phyloP scores from a whole-genome alignment of 2,329 filamentous ascomycete species.

The Chalaropsis thielavioides region DNA sequence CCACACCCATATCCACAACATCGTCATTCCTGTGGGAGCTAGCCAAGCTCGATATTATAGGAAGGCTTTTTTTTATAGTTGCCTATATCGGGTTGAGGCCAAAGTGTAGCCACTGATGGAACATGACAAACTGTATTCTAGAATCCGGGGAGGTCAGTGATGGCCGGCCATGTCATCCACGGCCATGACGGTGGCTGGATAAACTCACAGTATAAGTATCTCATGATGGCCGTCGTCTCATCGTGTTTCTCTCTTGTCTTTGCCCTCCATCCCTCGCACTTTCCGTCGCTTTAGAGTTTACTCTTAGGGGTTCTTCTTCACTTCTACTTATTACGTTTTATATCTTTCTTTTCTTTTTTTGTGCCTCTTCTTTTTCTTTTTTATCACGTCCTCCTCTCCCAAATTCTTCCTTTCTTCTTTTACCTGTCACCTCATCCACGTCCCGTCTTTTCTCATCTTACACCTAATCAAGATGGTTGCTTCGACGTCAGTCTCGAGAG shows the following conservation, averaged over 20 bases:
- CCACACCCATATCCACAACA: too few relatives aligned
- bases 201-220: not conserved
- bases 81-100: not conserved
- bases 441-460: not conserved
- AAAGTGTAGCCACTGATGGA: not conserved
- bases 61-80: too few relatives aligned
- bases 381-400: too few relatives aligned
- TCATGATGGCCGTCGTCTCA: not conserved
- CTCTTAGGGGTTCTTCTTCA: not conserved
- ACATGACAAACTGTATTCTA: not conserved
- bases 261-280: not conserved
- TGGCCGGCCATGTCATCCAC: not conserved
- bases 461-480: conserved; percentile 9
- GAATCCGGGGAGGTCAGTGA: not conserved
- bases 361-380: not conserved
- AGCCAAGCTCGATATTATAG: too few relatives aligned
- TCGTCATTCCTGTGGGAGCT: not conserved
- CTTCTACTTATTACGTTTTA: not conserved
- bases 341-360: not conserved
- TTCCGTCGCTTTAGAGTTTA: not conserved
- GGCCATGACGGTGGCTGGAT: not conserved
- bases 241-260: not conserved
- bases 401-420: not conserved
- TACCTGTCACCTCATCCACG: conserved; percentile 1
- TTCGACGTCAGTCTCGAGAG: conserved; percentile 5